phyloP scores from a whole-genome alignment of 1,139 yeast genomes.

The Taiozyma sp. region DNA sequence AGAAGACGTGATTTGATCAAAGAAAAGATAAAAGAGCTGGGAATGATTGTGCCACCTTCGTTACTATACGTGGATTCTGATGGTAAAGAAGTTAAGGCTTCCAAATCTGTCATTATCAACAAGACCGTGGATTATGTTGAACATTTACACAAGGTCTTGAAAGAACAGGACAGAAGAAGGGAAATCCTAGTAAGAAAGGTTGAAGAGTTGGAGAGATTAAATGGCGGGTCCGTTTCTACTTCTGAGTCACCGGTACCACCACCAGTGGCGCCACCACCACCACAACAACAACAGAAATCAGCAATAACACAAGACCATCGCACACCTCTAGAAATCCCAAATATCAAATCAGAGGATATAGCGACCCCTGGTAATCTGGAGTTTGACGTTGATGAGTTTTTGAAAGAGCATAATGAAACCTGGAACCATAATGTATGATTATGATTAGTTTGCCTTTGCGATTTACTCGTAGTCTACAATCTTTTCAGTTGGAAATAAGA shows the following conservation, averaged over 20 bases:
- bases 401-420: conserved; percentile 18
- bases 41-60: conserved; percentile 66
- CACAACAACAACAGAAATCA: conserved; percentile 10
- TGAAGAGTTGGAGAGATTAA: conserved; percentile 27
- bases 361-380: conserved; percentile 5
- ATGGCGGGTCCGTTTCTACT: conserved; percentile 10
- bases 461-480: neutral
- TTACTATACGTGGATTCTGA: conserved; percentile 46
- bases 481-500: too few species aligned
- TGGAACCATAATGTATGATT: conserved; percentile 10
- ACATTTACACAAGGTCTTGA: conserved; percentile 43
- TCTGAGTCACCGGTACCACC: conserved; percentile 6
- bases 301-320: conserved; percentile 5
- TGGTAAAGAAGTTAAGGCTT: conserved; percentile 64
- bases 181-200: conserved; percentile 29
- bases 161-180: conserved; percentile 34
- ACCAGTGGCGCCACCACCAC: conserved; percentile 6
- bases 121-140: conserved; percentile 64
- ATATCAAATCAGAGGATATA: conserved; percentile 7
- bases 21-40: conserved; percentile 68
- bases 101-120: conserved; percentile 62
- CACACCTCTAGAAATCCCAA: conserved; percentile 3
- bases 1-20: conserved; percentile 74
- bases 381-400: conserved; percentile 22
- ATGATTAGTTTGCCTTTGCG: neutral